Evolutionary conservation across 163 green algal species (phyloP).

Genomic region (Scenedesmus sp.): DNA sequence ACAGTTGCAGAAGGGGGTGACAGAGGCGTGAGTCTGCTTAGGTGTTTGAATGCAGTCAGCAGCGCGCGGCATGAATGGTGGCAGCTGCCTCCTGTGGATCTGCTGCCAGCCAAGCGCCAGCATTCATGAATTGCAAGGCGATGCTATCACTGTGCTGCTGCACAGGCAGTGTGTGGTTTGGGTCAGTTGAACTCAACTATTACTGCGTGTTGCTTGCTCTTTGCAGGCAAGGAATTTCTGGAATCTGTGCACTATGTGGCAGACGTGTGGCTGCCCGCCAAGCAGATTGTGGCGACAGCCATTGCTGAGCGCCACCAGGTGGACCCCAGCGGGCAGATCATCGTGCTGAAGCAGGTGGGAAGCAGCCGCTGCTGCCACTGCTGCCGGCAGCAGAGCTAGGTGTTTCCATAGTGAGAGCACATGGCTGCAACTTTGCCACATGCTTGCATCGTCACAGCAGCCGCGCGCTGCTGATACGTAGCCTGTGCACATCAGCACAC

Average conservation of each 20-base stretch:
- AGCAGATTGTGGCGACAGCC: slow-evolving; percentile 76
- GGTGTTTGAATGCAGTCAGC: no score
- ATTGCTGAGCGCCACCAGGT: slow-evolving; percentile 76
- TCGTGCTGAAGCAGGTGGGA: slow-evolving; percentile 67
- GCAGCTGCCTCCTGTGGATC: not conserved
- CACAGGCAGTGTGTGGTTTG: not conserved
- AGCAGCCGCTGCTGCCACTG: not conserved
- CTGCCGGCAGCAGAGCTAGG: not conserved
- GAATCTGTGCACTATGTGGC: slow-evolving; percentile 75
- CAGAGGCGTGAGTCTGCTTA: no score
- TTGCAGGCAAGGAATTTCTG: slow-evolving; percentile 78
- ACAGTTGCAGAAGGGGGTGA: no score
- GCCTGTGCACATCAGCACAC: no score
- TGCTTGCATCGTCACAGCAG: no score
- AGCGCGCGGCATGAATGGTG: not conserved
- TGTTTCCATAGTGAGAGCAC: not conserved
- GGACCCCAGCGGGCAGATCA: slow-evolving; percentile 84
- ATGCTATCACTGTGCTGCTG: not conserved
- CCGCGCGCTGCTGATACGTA: no score
- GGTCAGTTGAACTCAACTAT: no score
- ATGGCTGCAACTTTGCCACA: not conserved
- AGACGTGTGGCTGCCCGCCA: slow-evolving; percentile 86
- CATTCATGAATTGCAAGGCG: not conserved
- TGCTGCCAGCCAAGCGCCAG: not conserved
- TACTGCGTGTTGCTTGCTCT: not conserved